These are phyloP conservation scores for Penicillium goetzii DNA, from an alignment of 495 filamentous ascomycete genomes.

Conservation along the genomic window DNA sequence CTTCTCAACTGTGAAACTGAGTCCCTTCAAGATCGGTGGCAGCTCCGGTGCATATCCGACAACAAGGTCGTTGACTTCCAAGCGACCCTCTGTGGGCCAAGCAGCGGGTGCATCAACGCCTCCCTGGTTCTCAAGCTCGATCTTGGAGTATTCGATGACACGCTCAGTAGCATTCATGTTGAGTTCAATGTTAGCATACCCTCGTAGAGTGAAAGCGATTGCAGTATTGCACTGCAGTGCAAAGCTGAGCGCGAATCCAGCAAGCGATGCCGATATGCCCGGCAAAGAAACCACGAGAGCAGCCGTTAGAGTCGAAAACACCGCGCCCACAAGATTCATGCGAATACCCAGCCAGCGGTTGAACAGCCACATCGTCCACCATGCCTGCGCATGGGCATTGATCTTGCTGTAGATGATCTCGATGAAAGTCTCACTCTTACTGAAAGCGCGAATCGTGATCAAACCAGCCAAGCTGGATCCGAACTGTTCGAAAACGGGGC, in stretches of 20 bases:
- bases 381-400: conserved; percentile 64
- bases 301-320: conserved; percentile 69
- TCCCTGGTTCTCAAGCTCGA: conserved; percentile 67
- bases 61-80: conserved; percentile 74
- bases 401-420: conserved; percentile 67
- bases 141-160: conserved; percentile 76
- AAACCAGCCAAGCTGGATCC: conserved; percentile 71
- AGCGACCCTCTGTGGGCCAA: conserved; percentile 77
- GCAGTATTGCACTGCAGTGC: conserved; percentile 57
- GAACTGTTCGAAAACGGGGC: conserved; percentile 78
- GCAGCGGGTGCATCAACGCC: conserved; percentile 67
- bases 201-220: conserved; percentile 51
- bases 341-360: conserved; percentile 76
- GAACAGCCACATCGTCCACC: conserved; percentile 72
- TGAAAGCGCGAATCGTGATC: conserved; percentile 75
- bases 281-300: conserved; percentile 64
- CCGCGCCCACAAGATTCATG: conserved; percentile 68
- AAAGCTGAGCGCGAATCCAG: conserved; percentile 76
- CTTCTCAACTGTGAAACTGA: conserved; percentile 69
- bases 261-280: conserved; percentile 71
- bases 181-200: conserved; percentile 63
- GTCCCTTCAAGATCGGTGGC: conserved; percentile 72
- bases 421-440: conserved; percentile 64
- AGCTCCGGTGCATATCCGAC: conserved; percentile 78
- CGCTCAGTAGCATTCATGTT: conserved; percentile 86